Base-by-base conservation (phyloP, 306 rosid species). In the Morella rubra region DNA sequence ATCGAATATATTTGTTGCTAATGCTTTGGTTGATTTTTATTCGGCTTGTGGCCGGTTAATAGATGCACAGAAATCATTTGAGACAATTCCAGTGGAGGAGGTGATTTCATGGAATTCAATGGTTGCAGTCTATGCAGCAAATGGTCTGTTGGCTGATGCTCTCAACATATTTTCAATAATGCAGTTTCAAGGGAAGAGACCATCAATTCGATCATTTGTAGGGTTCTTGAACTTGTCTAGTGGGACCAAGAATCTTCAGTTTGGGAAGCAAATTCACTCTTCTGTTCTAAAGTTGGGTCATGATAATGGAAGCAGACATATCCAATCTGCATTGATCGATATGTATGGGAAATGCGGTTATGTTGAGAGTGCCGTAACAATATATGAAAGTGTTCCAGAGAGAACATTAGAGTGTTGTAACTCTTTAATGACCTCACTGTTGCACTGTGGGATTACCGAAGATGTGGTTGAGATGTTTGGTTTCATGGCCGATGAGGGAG, bases 51-150 rank as follows among this genome's bases (percentile, higher is more conserved):
- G 89, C 79, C 83, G 82, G n/a, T 83, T 72, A 59, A 76, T 76
- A 72, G 91, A 86, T 72, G 90, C 97, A 42, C 86, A 74, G 77
- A 80, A 81, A 62, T 87, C 88, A 46, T 85, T 92, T 79, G 86
- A 88, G 58, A 88, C 16, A n/a, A 89, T 95, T 69, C 79, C 74
- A 2, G 5, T 77, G 47, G 77, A 82, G 68, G 89, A 89, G 77
- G 91, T 92, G 73, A 95, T 92, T 86, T 95, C 98, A 4, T 95
- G 97, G 97, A 94, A 92, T 77, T 95, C 97, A 18, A 77, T 95
- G 68, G 85, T 89, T 80, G 85, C 78, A 77, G 93, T 90, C 62
- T 71, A 79, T 73, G 84, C 90, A 0, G 89, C 84, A 5, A 83
- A 72, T 12, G 72, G 76, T 79, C 66, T 87, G 49, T 73, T 81